phyloP scores from a whole-genome alignment of 805 yeast genomes.

The Debaryomyces castellii region DNA sequence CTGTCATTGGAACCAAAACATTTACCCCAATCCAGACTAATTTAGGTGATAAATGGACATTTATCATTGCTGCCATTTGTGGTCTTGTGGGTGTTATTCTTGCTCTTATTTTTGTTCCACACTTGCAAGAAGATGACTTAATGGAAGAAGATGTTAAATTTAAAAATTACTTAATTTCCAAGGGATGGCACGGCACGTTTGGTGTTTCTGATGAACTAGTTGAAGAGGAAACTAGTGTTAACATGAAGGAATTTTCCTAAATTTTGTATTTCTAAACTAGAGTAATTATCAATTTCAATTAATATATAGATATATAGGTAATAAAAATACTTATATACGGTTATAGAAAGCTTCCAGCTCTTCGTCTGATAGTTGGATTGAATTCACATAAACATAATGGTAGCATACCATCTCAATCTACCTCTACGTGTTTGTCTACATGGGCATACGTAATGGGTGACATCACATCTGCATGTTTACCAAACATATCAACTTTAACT shows the following conservation, averaged over 20 bases:
- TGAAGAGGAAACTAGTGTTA: conserved; percentile 16
- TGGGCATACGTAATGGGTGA: conserved; percentile 12
- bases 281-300: neutral
- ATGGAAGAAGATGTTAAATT: conserved; percentile 62
- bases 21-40: conserved; percentile 66
- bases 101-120: conserved; percentile 65
- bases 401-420: neutral
- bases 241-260: neutral
- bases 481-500: conserved; percentile 5
- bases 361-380: too few relatives aligned
- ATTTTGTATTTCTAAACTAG: neutral
- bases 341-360: neutral
- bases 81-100: conserved; percentile 64
- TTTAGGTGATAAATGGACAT: conserved; percentile 72
- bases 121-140: conserved; percentile 67
- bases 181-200: conserved; percentile 59
- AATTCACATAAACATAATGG: too few relatives aligned
- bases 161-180: conserved; percentile 53
- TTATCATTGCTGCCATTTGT: conserved; percentile 73
- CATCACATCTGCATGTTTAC: conserved; percentile 9
- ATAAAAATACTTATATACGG: neutral
- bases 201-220: conserved; percentile 28
- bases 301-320: neutral
- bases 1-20: conserved; percentile 75
- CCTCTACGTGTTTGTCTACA: conserved; percentile 6